These are phyloP conservation scores for Synchytrium microbalum DNA, from an alignment of 371 early-diverging fungal genomes.

Conservation along the genomic window DNA sequence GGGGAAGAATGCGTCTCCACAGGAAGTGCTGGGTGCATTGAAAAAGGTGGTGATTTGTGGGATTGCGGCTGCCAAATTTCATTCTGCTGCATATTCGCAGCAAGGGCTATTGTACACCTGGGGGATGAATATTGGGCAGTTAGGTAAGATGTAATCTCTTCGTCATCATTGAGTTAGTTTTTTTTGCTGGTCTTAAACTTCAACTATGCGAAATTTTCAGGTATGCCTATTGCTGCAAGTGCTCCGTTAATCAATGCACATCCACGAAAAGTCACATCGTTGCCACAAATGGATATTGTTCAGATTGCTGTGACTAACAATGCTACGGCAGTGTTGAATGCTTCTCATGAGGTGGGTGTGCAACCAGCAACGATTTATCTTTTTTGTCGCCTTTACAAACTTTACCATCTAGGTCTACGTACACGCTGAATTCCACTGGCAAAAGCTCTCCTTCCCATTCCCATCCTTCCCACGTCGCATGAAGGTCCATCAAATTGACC, in stretches of 20 bases:
- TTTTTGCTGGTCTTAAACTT: neutral
- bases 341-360: conserved; percentile 27
- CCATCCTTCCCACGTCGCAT: no score
- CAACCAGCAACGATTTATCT: no score
- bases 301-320: conserved; percentile 29
- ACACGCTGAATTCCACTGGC: conserved; percentile 12
- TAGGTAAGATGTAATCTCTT: conserved; percentile 40
- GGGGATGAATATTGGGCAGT: conserved; percentile 67
- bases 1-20: conserved; percentile 49
- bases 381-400: conserved; percentile 21
- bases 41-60: conserved; percentile 51
- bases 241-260: conserved; percentile 13
- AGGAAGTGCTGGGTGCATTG: conserved; percentile 44
- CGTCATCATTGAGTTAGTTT: neutral
- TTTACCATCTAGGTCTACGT: conserved; percentile 16
- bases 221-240: neutral
- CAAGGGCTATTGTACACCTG: conserved; percentile 57
- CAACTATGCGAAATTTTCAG: neutral
- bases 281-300: conserved; percentile 20
- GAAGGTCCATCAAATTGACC: conserved; percentile 4
- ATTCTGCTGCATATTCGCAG: conserved; percentile 54
- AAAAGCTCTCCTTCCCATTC: neutral
- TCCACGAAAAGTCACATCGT: conserved; percentile 33
- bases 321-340: conserved; percentile 31
- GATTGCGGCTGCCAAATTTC: conserved; percentile 61